A percentile compares a stretch with the other conserved stretches of the same genome.
phyloP scores from a whole-genome alignment of 805 yeast species.

The Ascoidea rubescens region DNA sequence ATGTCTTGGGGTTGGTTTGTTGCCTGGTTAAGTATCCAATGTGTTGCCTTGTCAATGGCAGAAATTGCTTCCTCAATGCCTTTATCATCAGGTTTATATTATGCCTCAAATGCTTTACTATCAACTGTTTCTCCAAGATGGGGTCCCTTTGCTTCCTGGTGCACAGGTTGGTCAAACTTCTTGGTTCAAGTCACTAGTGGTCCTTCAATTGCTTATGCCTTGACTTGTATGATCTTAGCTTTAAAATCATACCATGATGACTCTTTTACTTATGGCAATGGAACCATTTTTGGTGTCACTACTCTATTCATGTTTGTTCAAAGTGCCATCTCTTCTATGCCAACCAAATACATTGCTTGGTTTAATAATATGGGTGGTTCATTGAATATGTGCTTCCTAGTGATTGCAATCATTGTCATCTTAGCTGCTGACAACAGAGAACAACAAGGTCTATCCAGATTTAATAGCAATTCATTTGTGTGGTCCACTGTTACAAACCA shows the following conservation, averaged over 20 bases:
- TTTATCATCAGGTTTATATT: conserved; percentile 55
- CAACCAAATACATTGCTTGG: conserved; percentile 39
- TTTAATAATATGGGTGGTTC: conserved; percentile 36
- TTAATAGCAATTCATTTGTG: conserved; percentile 32
- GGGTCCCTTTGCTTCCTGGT: conserved; percentile 44
- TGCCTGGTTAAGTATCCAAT: conserved; percentile 39
- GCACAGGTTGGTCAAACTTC: conserved; percentile 54
- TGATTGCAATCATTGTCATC: conserved; percentile 38
- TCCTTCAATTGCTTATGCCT: conserved; percentile 44
- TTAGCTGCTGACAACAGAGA: conserved; percentile 33
- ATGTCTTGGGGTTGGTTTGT: conserved; percentile 49
- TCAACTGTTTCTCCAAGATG: conserved; percentile 35
- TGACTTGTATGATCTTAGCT: conserved; percentile 44
- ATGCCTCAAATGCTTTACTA: conserved; percentile 34
- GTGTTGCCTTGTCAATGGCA: conserved; percentile 49
- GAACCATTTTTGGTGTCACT: conserved; percentile 37
- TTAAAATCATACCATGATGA: conserved; percentile 27
- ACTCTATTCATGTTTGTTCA: conserved; percentile 36
- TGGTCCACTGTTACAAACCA: conserved; percentile 39
- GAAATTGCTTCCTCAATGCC: conserved; percentile 56
- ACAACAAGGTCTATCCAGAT: conserved; percentile 26
- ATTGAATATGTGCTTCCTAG: conserved; percentile 33
- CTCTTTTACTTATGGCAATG: conserved; percentile 26
- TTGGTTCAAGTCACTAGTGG: conserved; percentile 48
- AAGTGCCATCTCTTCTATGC: conserved; percentile 33